Percentiles rank a stretch among this genome's conserved stretches.
Conservation (phyloP, 305 asterid genomes). For the Fraxinus xanthoxyloides region DNA sequence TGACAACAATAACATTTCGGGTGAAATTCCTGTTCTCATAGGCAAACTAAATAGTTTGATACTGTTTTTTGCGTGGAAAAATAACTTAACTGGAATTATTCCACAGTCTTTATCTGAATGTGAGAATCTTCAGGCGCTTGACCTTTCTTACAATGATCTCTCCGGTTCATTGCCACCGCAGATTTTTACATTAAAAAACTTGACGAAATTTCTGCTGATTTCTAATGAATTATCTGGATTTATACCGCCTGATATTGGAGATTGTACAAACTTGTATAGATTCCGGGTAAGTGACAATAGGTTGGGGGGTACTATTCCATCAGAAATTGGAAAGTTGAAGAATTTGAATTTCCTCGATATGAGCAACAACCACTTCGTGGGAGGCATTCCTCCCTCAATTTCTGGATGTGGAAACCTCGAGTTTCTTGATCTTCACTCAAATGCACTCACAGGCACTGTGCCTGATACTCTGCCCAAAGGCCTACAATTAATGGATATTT, state of each 20-base stretch:
- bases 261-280: slow-evolving; percentile 79
- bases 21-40: slow-evolving; percentile 65
- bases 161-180: slow-evolving; percentile 67
- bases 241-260: slow-evolving; percentile 81
- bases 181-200: slow-evolving; percentile 57
- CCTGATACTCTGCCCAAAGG: slow-evolving; percentile 65
- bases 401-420: slow-evolving; percentile 65
- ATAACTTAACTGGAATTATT: slow-evolving; percentile 73
- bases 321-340: slow-evolving; percentile 71
- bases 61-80: slow-evolving; percentile 91
- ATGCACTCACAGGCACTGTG: slow-evolving; percentile 60
- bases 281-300: slow-evolving; percentile 65
- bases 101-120: slow-evolving; percentile 72
- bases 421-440: slow-evolving; percentile 92
- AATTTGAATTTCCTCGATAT: slow-evolving; percentile 72
- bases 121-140: slow-evolving; percentile 73
- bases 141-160: slow-evolving; percentile 79
- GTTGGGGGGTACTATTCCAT: slow-evolving; percentile 79
- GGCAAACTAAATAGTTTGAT: slow-evolving; percentile 59
- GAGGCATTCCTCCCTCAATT: slow-evolving; percentile 63
- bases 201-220: slow-evolving; percentile 70
- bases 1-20: slow-evolving; percentile 73
- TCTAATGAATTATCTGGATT: slow-evolving; percentile 77
- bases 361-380: slow-evolving; percentile 64
- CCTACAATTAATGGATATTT: slow-evolving; percentile 75